These are phyloP conservation scores for Talaromyces liani DNA, from an alignment of 495 filamentous ascomycete genomes.

Conservation along the genomic window DNA sequence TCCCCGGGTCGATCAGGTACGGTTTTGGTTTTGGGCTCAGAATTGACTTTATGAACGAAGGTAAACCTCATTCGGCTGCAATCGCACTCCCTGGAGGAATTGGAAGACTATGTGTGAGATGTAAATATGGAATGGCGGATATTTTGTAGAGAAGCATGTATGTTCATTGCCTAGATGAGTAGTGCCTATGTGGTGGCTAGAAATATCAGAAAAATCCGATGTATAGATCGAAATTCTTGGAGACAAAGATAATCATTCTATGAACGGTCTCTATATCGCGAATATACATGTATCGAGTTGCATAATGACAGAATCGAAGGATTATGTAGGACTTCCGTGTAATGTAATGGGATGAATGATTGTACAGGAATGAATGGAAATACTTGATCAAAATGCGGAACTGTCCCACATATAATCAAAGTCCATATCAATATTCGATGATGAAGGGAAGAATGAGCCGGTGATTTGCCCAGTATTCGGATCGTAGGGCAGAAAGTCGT, in stretches of 20 bases:
- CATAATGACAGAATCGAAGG: not conserved
- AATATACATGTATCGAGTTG: not conserved
- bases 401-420: slow-evolving; percentile 29
- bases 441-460: slow-evolving; percentile 32
- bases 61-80: not conserved
- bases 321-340: not conserved
- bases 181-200: not conserved
- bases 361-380: not conserved
- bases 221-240: not conserved
- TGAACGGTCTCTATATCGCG: not conserved
- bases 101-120: not conserved
- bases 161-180: not conserved
- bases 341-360: not conserved
- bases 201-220: not conserved
- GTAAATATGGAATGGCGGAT: not conserved
- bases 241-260: not conserved
- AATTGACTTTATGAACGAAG: not conserved
- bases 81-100: not conserved
- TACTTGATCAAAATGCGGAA: slow-evolving; percentile 8
- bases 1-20: not conserved
- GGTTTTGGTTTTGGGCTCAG: not conserved
- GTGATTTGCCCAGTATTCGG: slow-evolving; percentile 34
- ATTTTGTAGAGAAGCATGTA: not conserved
- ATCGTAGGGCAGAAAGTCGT: slow-evolving; percentile 34
- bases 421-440: slow-evolving; percentile 25